phyloP scores from a whole-genome alignment of 208 protist genomes.

The Crithidia thermophila region DNA sequence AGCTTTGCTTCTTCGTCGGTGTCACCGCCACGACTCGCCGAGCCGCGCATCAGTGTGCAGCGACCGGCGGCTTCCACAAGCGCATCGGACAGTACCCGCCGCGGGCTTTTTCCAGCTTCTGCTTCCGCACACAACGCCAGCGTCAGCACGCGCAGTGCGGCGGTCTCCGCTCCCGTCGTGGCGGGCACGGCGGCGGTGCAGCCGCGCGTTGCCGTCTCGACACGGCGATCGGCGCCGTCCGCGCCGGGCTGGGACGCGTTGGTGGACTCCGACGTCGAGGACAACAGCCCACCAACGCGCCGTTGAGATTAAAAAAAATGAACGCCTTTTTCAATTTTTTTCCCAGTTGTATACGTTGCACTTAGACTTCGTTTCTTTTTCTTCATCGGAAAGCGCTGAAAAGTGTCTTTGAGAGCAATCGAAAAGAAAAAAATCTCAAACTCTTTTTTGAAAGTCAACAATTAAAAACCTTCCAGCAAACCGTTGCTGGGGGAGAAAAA shows the following conservation, averaged over 20 bases:
- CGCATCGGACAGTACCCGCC: too few relatives aligned
- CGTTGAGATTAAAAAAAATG: too few relatives aligned
- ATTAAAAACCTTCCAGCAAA: neutral
- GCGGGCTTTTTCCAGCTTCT: too few relatives aligned
- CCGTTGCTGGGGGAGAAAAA: neutral
- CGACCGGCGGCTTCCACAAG: too few relatives aligned
- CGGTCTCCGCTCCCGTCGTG: too few relatives aligned
- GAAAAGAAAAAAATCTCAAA: too few relatives aligned
- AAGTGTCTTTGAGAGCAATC: too few relatives aligned
- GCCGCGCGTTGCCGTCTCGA: constrained; percentile 4
- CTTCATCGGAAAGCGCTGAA: too few relatives aligned
- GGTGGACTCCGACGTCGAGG: constrained; percentile 22
- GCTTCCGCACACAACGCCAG: too few relatives aligned
- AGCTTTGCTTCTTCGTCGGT: neutral
- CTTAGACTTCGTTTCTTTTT: neutral
- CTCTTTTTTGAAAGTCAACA: neutral
- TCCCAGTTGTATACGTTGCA: constrained; percentile 50
- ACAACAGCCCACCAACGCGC: neutral
- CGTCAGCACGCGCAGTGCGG: neutral
- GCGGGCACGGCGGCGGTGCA: neutral
- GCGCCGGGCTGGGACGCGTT: constrained; percentile 17
- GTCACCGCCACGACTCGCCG: neutral
- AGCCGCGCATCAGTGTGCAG: too few relatives aligned
- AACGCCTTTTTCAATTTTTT: constrained; percentile 14
- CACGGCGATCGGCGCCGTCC: too few relatives aligned